Base-by-base conservation (phyloP, 768 basidiomycete genomes). In the Mycena vulgaris region DNA sequence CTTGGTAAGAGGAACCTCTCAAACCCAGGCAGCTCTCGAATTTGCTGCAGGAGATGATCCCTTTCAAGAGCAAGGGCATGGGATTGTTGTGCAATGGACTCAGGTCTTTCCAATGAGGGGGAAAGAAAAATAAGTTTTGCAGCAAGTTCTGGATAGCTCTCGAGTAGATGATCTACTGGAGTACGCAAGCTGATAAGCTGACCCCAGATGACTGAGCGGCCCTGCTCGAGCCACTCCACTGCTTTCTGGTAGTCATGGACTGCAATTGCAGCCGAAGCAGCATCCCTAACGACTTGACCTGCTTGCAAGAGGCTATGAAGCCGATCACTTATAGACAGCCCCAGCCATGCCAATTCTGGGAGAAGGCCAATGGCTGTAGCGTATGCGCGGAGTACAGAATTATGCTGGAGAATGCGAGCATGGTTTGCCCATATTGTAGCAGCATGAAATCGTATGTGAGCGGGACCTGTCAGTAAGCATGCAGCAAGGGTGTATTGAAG, bases 221-320 rank as follows among this genome's bases (percentile, higher is more conserved):
- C 78, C 61, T 78, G 75, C 39, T 80, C 79, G 9, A 85, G 75
- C 76, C 82, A 76, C 68, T 83, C 81, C 33, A 84, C 73, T n/a
- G 77, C 79, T 23, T 63, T 74, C 8, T 78, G 65, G 17, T 72
- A 61, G 14, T 78, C 68, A 14, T 61, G 61, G 6, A 58, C 25
- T 33, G 70, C 61, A 37, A 79, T 75, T 9, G 80, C 80, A 25
- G 74, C 75, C 11, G 76, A 71, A 0, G 76, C 78, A 5, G 80
- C 79, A 59, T 75, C 72, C 16, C 53, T 61, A 8, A 55, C 53
- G 5, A 55, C 31, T 10, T 11, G 7, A n/a, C 53, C 31, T 19
- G 31, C 53, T 19, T 33, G 11, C 28, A 35, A n/a, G 21, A 55
- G 33, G 2, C 35, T 30, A 31, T 35, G 53, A 16, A 35, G 53